Percentiles rank a stretch among this genome's conserved stretches.
phyloP scores from a whole-genome alignment of 2,329 filamentous ascomycete genomes.

The Penicillium sp. region DNA sequence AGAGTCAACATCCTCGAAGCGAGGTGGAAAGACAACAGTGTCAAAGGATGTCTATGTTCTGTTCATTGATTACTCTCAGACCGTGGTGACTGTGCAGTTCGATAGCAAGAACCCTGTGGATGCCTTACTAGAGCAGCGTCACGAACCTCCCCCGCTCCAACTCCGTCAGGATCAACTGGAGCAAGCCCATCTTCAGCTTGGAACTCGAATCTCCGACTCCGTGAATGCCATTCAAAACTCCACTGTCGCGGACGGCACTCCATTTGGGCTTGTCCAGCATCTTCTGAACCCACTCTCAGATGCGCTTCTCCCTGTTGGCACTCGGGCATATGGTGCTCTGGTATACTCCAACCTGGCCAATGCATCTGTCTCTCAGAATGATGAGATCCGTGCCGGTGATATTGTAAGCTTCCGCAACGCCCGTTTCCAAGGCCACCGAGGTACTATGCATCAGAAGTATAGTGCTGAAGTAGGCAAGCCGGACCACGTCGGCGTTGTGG shows the following conservation, averaged over 20 bases:
- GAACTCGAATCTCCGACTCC: constrained; percentile 70
- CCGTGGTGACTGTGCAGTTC: constrained; percentile 76
- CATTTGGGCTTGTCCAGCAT: constrained; percentile 73
- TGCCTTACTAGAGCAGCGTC: constrained; percentile 76
- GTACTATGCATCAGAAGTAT: constrained; percentile 94
- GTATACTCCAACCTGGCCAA: constrained; percentile 96
- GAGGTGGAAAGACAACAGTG: constrained; percentile 67
- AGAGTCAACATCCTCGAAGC: constrained; percentile 67
- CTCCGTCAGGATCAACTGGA: constrained; percentile 93
- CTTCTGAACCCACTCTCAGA: constrained; percentile 71
- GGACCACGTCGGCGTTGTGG: constrained; percentile 83
- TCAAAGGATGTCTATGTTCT: constrained; percentile 83
- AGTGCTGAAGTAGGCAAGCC: constrained; percentile 81
- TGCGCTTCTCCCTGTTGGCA: constrained; percentile 80
- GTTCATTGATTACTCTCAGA: constrained; percentile 95
- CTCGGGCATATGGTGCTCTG: constrained; percentile 81
- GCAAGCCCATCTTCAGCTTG: constrained; percentile 76
- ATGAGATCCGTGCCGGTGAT: constrained; percentile 91
- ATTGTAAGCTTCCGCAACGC: constrained; percentile 91
- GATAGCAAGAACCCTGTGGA: constrained; percentile 72
- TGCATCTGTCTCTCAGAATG: constrained; percentile 81
- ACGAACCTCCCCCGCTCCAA: constrained; percentile 76
- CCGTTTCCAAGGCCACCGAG: constrained; percentile 91
- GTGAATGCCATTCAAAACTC: constrained; percentile 72
- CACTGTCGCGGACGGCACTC: constrained; percentile 79